A percentile compares a stretch with the other conserved stretches of the same genome.
phyloP scores from a whole-genome alignment of 2,329 filamentous ascomycete species.

The Fusarium nygamai region DNA sequence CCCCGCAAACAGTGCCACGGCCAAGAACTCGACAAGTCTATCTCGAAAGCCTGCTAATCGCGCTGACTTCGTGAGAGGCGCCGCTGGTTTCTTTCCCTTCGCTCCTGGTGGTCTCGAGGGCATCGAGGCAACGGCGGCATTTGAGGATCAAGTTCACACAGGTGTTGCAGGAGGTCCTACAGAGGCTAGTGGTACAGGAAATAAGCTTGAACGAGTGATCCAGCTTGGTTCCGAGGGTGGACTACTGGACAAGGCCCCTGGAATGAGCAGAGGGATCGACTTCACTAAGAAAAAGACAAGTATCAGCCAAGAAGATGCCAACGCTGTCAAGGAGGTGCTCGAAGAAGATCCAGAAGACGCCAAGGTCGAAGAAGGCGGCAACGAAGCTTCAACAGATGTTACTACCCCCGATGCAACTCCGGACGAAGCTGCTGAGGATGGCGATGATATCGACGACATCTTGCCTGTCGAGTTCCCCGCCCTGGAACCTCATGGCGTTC shows the following conservation, averaged over 20 bases:
- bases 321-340: slow-evolving; percentile 75
- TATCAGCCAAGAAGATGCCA: slow-evolving; percentile 68
- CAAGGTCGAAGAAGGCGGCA: slow-evolving; percentile 39
- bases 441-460: slow-evolving; percentile 81
- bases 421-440: slow-evolving; percentile 58
- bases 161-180: slow-evolving; percentile 55
- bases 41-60: slow-evolving; percentile 85
- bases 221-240: slow-evolving; percentile 81
- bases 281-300: slow-evolving; percentile 69
- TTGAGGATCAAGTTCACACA: slow-evolving; percentile 78
- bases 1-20: slow-evolving; percentile 86
- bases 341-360: slow-evolving; percentile 60
- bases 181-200: slow-evolving; percentile 56
- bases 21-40: slow-evolving; percentile 94
- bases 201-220: slow-evolving; percentile 84
- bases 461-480: slow-evolving; percentile 94
- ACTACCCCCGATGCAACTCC: slow-evolving; percentile 41
- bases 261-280: slow-evolving; percentile 80
- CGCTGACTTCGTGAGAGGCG: slow-evolving; percentile 91
- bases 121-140: slow-evolving; percentile 84
- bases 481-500: slow-evolving; percentile 81
- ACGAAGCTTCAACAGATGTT: slow-evolving; percentile 38
- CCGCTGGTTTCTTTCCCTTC: slow-evolving; percentile 93
- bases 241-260: slow-evolving; percentile 83
- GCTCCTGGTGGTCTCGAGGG: slow-evolving; percentile 89